Evolutionary conservation across 495 filamentous ascomycete genomes (phyloP).

Genomic region (Jackrogersella minutella): DNA sequence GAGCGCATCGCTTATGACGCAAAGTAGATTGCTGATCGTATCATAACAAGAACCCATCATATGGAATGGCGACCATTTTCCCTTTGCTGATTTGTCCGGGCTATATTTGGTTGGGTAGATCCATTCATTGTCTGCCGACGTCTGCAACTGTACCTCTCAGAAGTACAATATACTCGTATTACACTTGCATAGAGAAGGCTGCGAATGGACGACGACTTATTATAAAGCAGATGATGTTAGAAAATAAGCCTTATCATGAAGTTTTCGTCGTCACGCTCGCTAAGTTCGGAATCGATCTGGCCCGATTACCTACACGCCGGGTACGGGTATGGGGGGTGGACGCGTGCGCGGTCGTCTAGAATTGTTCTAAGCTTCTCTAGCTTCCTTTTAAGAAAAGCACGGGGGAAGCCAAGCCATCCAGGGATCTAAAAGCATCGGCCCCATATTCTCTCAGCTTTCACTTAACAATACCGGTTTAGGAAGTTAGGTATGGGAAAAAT

Average conservation of each 20-base stretch:
- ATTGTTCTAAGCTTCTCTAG: constrained; percentile 15
- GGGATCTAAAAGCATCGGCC: constrained; percentile 21
- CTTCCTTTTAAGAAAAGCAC: constrained; percentile 23
- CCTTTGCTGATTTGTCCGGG: constrained; percentile 1
- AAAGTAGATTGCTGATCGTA: constrained; percentile 19
- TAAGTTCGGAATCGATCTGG: constrained; percentile 2
- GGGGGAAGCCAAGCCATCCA: constrained; percentile 24
- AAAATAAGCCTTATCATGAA: constrained; percentile 18
- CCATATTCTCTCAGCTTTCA: constrained; percentile 25
- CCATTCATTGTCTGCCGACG: background rate
- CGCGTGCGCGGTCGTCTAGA: constrained; percentile 23
- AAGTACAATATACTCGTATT: background rate
- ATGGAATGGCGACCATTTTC: constrained; percentile 5
- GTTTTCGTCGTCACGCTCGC: background rate
- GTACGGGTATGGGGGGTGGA: constrained; percentile 7
- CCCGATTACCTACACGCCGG: background rate
- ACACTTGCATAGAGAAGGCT: background rate
- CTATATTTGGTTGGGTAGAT: background rate
- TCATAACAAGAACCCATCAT: constrained; percentile 7
- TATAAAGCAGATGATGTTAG: constrained; percentile 3
- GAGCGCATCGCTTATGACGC: constrained; percentile 10
- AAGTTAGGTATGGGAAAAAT: constrained; percentile 32
- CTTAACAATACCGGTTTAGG: constrained; percentile 23
- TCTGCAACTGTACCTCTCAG: constrained; percentile 11
- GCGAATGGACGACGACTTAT: background rate